A percentile compares a stretch with the other conserved stretches of the same genome.
Conservation (phyloP, 306 rosid genomes). For the Argentina anserina region DNA sequence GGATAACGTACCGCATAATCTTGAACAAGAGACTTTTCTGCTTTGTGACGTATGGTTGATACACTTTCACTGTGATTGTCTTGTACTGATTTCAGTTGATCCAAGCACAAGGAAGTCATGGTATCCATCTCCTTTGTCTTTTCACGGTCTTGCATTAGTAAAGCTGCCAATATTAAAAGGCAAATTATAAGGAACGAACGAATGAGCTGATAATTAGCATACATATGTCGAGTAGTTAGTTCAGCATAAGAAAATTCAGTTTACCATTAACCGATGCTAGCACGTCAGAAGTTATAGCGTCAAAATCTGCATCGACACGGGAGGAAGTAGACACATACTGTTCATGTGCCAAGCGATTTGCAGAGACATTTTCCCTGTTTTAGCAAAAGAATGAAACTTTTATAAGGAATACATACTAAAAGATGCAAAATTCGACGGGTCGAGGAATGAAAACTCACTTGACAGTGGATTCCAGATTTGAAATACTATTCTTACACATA, state of each 20-base stretch:
- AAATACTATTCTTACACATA: conserved; percentile 38
- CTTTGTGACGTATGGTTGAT: conserved; percentile 48
- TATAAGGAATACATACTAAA: neutral
- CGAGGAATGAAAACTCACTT: conserved; percentile 47
- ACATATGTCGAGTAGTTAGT: neutral
- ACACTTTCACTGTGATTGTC: conserved; percentile 50
- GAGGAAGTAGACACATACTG: conserved; percentile 47
- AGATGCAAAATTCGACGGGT: neutral
- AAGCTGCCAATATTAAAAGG: conserved; percentile 38
- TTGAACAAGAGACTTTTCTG: conserved; percentile 58
- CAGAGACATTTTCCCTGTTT: conserved; percentile 49
- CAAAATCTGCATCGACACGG: conserved; percentile 42
- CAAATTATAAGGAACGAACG: conserved; percentile 12
- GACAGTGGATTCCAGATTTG: conserved; percentile 52
- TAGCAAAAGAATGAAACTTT: neutral
- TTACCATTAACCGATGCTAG: conserved; percentile 65
- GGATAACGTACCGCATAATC: conserved; percentile 58
- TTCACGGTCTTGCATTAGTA: conserved; percentile 52
- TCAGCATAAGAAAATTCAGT: conserved; percentile 8
- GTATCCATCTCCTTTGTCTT: conserved; percentile 66
- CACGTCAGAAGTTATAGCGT: conserved; percentile 40
- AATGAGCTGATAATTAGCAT: too few relatives aligned
- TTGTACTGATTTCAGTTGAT: conserved; percentile 50
- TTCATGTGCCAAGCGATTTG: conserved; percentile 44
- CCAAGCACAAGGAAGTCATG: conserved; percentile 42